Evolutionary conservation across 2,329 filamentous ascomycete species (phyloP), one percentile per base, ranked within the genome.

Genomic region (Aspergillus piperis): DNA sequence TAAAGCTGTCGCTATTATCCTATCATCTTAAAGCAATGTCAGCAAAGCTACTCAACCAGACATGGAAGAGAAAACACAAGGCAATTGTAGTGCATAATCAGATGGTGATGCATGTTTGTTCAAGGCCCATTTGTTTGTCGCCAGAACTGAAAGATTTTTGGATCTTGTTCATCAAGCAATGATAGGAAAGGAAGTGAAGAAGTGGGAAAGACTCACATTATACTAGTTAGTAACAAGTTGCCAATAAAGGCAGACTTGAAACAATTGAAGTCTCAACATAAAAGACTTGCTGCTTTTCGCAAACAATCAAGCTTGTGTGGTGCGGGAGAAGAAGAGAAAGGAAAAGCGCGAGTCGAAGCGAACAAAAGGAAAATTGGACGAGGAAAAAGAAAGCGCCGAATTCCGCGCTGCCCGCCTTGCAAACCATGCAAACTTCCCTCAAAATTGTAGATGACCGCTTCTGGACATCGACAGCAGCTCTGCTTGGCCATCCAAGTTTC

Each of bases 61-160:
- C 42, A 36, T 49, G 55, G 48, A 53, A 11, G 27, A 38, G 21
- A 32, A 56, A 21, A 30, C 27, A 30, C 10, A n/a, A 42, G 54
- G n/a, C 56, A 61, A 59, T 49, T 49, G 47, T 47, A 49, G 42
- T 44, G 56, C 58, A 61, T 66, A 53, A 64, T 82, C 80, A 86
- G 83, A 84, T 83, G 83, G 83, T 86, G 79, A 78, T 85, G 83
- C 83, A 86, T 86, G 83, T 85, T 83, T 79, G 82, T 82, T 80
- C 67, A 13, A 77, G 81, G 82, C 82, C 82, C 83, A 84, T 79
- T 73, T 72, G 68, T 70, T 72, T 73, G 77, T 85, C 81, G 78
- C 83, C 79, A 75, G 78, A 83, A 83, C 80, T 60, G 72, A 32
- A 50, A 50, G 73, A 72, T 74, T 74, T 79, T 81, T 81, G 78